Conservation (phyloP, 1,284 basidiomycete genomes). For the Athelia psychrophila region DNA sequence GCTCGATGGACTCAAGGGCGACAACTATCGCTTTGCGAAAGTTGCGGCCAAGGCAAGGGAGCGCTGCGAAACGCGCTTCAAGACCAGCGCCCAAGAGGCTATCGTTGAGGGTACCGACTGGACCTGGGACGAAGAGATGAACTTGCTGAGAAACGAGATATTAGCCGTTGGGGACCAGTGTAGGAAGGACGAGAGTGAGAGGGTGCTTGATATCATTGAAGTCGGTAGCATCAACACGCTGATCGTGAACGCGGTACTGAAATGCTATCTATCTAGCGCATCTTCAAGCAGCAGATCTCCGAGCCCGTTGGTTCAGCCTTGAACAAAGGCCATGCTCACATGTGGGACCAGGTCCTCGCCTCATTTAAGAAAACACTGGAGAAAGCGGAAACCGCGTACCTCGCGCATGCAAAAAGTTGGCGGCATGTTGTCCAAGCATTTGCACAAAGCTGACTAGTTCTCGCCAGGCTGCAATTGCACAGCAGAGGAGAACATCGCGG, state of each 20-base stretch:
- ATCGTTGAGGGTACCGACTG: conserved; percentile 67
- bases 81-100: conserved; percentile 64
- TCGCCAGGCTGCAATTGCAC: conserved; percentile 92
- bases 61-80: conserved; percentile 68
- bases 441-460: background rate
- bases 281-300: conserved; percentile 83
- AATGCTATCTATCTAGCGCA: too few species aligned
- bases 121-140: conserved; percentile 85
- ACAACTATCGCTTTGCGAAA: conserved; percentile 87
- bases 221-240: too few species aligned
- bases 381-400: conserved; percentile 78
- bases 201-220: conserved; percentile 94
- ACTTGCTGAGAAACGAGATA: conserved; percentile 78
- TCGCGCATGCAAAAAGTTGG: conserved; percentile 85
- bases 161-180: conserved; percentile 81
- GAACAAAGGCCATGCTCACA: conserved; percentile 71
- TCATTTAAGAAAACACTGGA: conserved; percentile 71
- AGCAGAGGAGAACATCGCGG: conserved; percentile 79
- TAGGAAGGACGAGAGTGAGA: conserved; percentile 96
- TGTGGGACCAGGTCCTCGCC: conserved; percentile 90
- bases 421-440: background rate
- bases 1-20: conserved; percentile 71
- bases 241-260: too few species aligned
- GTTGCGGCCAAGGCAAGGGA: conserved; percentile 67
- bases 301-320: conserved; percentile 90